Percentiles rank a stretch among this genome's conserved stretches.
phyloP scores from a whole-genome alignment of 352 stramenopile species.

The Globisporangium heterothallicum region DNA sequence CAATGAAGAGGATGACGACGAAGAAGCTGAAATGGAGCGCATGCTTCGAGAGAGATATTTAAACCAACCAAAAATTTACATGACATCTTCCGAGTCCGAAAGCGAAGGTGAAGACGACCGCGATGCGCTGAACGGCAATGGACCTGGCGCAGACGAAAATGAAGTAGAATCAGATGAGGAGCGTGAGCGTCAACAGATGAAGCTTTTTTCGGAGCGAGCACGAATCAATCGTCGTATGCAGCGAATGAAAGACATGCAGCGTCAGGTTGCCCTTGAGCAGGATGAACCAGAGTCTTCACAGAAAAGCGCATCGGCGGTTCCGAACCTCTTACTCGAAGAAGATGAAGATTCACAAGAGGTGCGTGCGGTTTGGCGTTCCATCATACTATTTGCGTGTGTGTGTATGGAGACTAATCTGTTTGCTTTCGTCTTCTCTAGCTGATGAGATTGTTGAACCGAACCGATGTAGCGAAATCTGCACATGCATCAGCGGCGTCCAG shows the following conservation, averaged over 20 bases:
- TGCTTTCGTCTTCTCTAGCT: slow-evolving; percentile 21
- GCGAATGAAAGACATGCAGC: slow-evolving; percentile 79
- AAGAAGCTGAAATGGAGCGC: slow-evolving; percentile 74
- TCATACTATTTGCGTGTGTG: background rate
- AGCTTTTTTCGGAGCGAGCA: slow-evolving; percentile 75
- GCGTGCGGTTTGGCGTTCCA: background rate
- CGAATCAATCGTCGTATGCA: slow-evolving; percentile 83
- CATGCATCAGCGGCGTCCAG: background rate
- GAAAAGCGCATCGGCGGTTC: slow-evolving; percentile 19
- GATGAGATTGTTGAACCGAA: slow-evolving; percentile 56
- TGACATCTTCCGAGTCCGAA: slow-evolving; percentile 82
- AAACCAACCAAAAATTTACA: slow-evolving; percentile 83
- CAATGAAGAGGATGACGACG: slow-evolving; percentile 20
- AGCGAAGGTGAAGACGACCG: slow-evolving; percentile 44
- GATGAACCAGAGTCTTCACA: slow-evolving; percentile 24
- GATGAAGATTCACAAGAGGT: slow-evolving; percentile 78
- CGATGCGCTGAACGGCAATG: slow-evolving; percentile 18
- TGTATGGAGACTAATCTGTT: slow-evolving; percentile 4
- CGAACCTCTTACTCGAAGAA: slow-evolving; percentile 66
- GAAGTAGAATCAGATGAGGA: slow-evolving; percentile 74
- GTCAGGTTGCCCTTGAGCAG: slow-evolving; percentile 44
- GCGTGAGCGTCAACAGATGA: slow-evolving; percentile 80
- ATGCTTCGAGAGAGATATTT: slow-evolving; percentile 61
- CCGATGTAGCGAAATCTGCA: slow-evolving; percentile 24
- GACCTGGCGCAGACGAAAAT: slow-evolving; percentile 23